Percentiles rank a stretch among this genome's conserved stretches.
These are phyloP conservation scores for Mycena epipterygia DNA, from an alignment of 768 basidiomycete genomes.

Conservation along the genomic window DNA sequence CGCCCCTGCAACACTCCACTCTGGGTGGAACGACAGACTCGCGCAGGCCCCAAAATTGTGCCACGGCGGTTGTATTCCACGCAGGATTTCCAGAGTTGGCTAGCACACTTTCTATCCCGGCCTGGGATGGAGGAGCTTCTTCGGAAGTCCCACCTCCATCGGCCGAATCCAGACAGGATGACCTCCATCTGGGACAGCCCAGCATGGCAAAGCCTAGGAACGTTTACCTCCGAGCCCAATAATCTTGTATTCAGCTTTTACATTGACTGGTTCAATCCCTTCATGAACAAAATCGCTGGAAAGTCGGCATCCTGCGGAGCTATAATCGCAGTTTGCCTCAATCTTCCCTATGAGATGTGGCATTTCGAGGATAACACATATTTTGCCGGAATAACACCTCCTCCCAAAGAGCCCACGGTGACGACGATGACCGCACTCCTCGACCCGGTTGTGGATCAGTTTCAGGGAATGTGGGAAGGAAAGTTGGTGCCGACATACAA, in stretches of 20 bases:
- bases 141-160: conserved; percentile 19
- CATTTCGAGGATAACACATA: conserved; percentile 36
- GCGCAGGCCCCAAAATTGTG: conserved; percentile 22
- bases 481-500: conserved; percentile 21
- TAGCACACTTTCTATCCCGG: conserved; percentile 21
- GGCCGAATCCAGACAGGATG: conserved; percentile 18
- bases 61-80: conserved; percentile 18
- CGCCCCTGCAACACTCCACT: conserved; percentile 7
- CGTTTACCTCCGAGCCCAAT: conserved; percentile 21
- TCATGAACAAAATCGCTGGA: conserved; percentile 36
- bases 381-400: conserved; percentile 38
- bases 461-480: conserved; percentile 20
- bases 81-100: conserved; percentile 24
- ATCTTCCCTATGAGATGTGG: conserved; percentile 39
- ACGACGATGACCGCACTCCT: conserved; percentile 15
- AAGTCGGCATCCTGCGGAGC: conserved; percentile 25
- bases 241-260: conserved; percentile 22
- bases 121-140: conserved; percentile 31
- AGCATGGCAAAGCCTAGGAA: conserved; percentile 25
- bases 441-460: conserved; percentile 14
- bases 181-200: conserved; percentile 29
- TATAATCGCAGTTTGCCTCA: conserved; percentile 40
- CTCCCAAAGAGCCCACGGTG: conserved; percentile 28
- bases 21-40: conserved; percentile 23
- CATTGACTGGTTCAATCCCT: conserved; percentile 41